Conservation (phyloP, 2,329 filamentous ascomycete species). For the Cytospora piceae region DNA sequence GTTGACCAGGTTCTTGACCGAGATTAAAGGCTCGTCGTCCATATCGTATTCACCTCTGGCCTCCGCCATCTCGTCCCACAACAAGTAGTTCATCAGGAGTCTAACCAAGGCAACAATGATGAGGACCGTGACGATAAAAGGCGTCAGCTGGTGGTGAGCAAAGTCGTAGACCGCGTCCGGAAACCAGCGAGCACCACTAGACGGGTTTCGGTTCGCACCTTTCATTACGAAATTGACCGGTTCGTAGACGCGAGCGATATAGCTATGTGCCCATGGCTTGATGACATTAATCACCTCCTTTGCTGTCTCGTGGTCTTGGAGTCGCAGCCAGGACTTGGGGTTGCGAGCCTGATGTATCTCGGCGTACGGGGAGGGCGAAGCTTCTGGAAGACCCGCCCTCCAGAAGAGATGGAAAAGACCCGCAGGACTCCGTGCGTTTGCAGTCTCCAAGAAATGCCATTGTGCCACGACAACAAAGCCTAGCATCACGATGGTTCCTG, state of each 20-base stretch:
- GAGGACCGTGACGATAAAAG: conserved; percentile 66
- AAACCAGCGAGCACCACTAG: conserved; percentile 52
- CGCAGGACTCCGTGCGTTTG: conserved; percentile 7
- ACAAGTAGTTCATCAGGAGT: conserved; percentile 73
- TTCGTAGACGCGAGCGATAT: conserved; percentile 74
- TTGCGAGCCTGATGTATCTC: conserved; percentile 74
- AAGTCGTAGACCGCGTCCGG: conserved; percentile 70
- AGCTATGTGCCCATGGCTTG: conserved; percentile 71
- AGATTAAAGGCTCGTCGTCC: conserved; percentile 56
- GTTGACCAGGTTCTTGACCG: conserved; percentile 61
- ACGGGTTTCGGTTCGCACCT: conserved; percentile 67
- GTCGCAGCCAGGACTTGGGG: conserved; percentile 74
- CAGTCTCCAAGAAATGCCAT: conserved; percentile 72
- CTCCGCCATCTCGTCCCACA: conserved; percentile 65
- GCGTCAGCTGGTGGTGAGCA: conserved; percentile 58
- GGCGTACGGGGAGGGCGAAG: conserved; percentile 49
- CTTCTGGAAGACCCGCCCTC: conserved; percentile 35
- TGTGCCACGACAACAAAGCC: conserved; percentile 75
- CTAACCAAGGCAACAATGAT: conserved; percentile 67
- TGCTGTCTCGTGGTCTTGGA: conserved; percentile 80
- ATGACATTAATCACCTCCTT: conserved; percentile 76
- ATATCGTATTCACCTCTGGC: conserved; percentile 50
- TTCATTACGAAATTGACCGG: conserved; percentile 74
- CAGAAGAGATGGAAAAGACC: conserved; percentile 38
- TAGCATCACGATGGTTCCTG: conserved; percentile 73